phyloP scores from a whole-genome alignment of 371 early-diverging fungal genomes.

The Chytridiales sp. region DNA sequence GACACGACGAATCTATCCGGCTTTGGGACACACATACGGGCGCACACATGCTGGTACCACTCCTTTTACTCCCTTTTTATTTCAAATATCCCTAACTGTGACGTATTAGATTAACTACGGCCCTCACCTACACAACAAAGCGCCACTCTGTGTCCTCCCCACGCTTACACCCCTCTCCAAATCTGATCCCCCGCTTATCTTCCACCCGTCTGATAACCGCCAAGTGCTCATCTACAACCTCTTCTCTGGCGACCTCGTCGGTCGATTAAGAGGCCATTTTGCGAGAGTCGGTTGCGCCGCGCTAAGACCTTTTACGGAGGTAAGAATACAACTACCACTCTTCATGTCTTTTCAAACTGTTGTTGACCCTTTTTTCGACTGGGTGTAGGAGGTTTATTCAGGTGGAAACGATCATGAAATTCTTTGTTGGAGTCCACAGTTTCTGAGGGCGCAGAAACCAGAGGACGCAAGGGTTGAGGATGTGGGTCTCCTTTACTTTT shows the following conservation, averaged over 20 bases:
- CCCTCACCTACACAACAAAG: slow-evolving; percentile 54
- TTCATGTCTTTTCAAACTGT: not conserved
- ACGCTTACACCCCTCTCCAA: slow-evolving; percentile 49
- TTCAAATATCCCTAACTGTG: slow-evolving; percentile 5
- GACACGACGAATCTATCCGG: slow-evolving; percentile 73
- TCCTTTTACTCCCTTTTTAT: no score
- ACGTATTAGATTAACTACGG: slow-evolving; percentile 70
- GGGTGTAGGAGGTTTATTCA: slow-evolving; percentile 61
- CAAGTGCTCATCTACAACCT: slow-evolving; percentile 63
- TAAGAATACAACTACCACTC: slow-evolving; percentile 22
- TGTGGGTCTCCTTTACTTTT: no score
- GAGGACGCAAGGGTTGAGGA: no score
- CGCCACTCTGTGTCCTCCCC: slow-evolving; percentile 39
- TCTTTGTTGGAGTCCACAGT: slow-evolving; percentile 62
- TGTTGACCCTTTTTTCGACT: not conserved
- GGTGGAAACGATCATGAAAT: slow-evolving; percentile 68
- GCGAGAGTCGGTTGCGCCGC: slow-evolving; percentile 63
- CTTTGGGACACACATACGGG: slow-evolving; percentile 79
- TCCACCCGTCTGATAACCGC: slow-evolving; percentile 59
- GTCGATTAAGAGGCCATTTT: slow-evolving; percentile 62
- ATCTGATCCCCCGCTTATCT: slow-evolving; percentile 44
- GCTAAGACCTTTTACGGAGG: slow-evolving; percentile 51
- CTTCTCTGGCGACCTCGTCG: slow-evolving; percentile 54
- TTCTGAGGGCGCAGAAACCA: no score
- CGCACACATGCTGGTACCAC: slow-evolving; percentile 60